Evolutionary conservation across 331 rosid genomes (phyloP), one percentile per base, ranked within the genome.

Genomic region (Rhamnella rubrinervis): DNA sequence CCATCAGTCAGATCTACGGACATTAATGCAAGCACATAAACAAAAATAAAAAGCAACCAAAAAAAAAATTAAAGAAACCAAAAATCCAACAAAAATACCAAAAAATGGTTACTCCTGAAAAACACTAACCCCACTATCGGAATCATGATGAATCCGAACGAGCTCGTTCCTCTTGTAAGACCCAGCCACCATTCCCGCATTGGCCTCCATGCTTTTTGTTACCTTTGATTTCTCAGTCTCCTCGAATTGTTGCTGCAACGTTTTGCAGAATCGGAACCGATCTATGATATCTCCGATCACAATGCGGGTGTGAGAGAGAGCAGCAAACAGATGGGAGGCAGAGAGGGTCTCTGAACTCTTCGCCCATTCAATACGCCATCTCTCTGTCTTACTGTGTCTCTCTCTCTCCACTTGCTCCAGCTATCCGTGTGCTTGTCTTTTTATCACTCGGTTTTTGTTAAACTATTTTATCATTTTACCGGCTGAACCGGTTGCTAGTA

Each of bases 121-220:
- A 67, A 71, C 23, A 85, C 88, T 72, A 79, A 95, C 99, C 88
- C 88, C 90, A 62, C 88, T 78, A 59, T 91, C 96, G 7, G 97
- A 95, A 89, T 91, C 99, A 65, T 87, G 96, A 12, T 88, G 95
- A 80, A 95, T 91, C 80, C 91, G 91, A 67, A 91, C 97, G 61
- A 95, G 96, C 88, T 95, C 97, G 75, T 95, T 95, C 59, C 96
- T 67, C 40, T 89, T 95, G 73, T 95, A 79, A 19, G 97, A 95
- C 6, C 99, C 99, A 35, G 99, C 99, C 52, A 89, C 97, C 93
- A 95, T 52, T 68, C 96, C 99, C 3, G 90, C 95, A 77, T 83
- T 77, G 40, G 97, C 97, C 71, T 95, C 92, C 99, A 95, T 95
- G 66, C 35, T 31, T 31, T 31, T 31, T 16, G n/a, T 53, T 46